Base-by-base conservation (phyloP, 495 filamentous ascomycete species). In the Aspergillus affinis region DNA sequence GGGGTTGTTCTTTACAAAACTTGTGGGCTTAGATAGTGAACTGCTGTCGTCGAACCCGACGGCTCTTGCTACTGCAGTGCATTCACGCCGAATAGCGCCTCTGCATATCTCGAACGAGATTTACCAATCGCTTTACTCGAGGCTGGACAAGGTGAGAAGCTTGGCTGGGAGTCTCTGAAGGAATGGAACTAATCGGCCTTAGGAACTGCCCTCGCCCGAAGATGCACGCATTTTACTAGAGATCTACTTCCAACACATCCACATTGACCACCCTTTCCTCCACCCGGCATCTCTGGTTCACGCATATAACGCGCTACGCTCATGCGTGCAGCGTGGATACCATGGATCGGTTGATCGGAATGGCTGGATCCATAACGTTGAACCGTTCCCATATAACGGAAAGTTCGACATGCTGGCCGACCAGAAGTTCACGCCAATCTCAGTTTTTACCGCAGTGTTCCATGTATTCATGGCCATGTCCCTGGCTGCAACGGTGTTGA, bases 381-480 rank as follows among this genome's bases (percentile, higher is more conserved):
- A 47, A 4, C 54, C 65, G 8, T 68, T 68, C 41, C 21, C 49
- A 7, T 68, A 68, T 32, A 68, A 65, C 50, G 65, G 62, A 0
- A 60, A 48, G 29, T 44, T 60, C 2, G 63, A 64, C 18, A 12
- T 32, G 2, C 19, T 45, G 15, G 63, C 46, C 0, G 63, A 57
- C 21, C 45, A 47, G 4, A 50, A 60, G 7, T 23, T 20, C 26
- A 70, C 60, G 0, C 64, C 62, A 0, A 65, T 70, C n/a, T 60
- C 61, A 15, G 54, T 67, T 17, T 50, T 51, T 20, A 65, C 62
- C 4, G 64, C 67, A 13, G 53, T 59, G 5, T 61, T 65, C 21
- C 67, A 70, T 52, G 49, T 67, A 7, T 70, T 67, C 20, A 65
- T 65, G 64, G 55, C 51, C 4, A 63, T 70, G 18, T 70, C 67